A percentile compares a stretch with the other conserved stretches of the same genome.
These are phyloP conservation scores for Solanum hybrid DNA, from an alignment of 305 asterid genomes.

Conservation along the genomic window DNA sequence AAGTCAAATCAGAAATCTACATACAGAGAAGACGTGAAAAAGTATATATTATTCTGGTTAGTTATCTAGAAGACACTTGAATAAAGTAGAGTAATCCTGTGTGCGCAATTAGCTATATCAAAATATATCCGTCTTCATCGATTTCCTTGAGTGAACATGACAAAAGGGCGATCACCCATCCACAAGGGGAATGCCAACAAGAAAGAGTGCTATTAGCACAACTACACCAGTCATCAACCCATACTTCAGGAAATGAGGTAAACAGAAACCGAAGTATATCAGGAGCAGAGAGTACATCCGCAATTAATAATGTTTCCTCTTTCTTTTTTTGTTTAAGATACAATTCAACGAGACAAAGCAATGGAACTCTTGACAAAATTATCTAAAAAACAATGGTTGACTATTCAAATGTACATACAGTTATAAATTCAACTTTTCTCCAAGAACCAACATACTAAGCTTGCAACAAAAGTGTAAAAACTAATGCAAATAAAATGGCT, in stretches of 20 bases:
- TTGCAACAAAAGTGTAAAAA: not conserved
- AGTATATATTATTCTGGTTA: not conserved
- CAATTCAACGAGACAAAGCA: not conserved
- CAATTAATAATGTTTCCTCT: not conserved
- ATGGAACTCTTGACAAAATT: not conserved
- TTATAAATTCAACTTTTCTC: not conserved
- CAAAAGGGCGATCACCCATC: not conserved
- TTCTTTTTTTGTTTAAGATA: not conserved
- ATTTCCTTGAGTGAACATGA: not conserved
- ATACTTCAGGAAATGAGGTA: not conserved
- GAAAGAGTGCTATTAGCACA: not conserved
- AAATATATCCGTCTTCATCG: not conserved
- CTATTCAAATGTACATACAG: not conserved
- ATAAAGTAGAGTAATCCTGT: not conserved
- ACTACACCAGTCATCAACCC: not conserved
- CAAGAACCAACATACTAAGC: not conserved
- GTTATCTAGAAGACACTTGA: not conserved
- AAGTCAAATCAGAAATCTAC: not conserved
- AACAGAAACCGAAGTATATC: not conserved
- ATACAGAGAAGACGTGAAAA: not conserved
- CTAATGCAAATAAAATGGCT: not conserved
- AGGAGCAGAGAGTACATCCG: not conserved
- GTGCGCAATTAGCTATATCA: not conserved
- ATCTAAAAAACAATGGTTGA: not conserved
- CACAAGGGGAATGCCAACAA: not conserved